These are phyloP conservation scores for Ceratocystis huliohia DNA, from an alignment of 2,329 filamentous ascomycete species.

Conservation along the genomic window DNA sequence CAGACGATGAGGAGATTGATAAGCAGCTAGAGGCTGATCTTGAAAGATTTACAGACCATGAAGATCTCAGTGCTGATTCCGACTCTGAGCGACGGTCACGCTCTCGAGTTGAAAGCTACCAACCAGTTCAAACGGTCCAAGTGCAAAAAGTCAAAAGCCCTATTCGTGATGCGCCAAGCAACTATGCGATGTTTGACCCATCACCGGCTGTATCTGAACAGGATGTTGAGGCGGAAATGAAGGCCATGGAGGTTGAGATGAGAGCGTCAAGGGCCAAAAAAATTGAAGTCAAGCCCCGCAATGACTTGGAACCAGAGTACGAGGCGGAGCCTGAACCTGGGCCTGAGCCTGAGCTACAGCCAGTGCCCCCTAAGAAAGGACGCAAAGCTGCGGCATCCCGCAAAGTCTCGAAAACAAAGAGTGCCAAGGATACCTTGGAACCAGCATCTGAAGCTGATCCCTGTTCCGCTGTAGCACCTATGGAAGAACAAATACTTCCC, in stretches of 20 bases:
- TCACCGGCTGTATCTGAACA: constrained; percentile 35
- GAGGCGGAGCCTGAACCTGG: background rate
- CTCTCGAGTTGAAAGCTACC: constrained; percentile 26
- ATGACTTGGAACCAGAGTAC: background rate
- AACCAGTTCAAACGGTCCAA: background rate
- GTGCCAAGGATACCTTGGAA: constrained; percentile 32
- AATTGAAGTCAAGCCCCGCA: background rate
- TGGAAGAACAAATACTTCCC: background rate
- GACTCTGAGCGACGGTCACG: constrained; percentile 31
- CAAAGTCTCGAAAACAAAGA: constrained; percentile 40
- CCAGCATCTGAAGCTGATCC: constrained; percentile 23
- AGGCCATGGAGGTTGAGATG: constrained; percentile 39
- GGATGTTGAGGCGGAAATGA: constrained; percentile 40
- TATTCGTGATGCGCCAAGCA: constrained; percentile 19
- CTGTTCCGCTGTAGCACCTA: background rate
- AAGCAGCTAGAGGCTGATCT: constrained; percentile 53
- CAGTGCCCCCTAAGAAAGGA: constrained; percentile 41
- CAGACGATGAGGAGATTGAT: constrained; percentile 53
- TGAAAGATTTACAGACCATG: constrained; percentile 43
- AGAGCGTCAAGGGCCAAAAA: constrained; percentile 27
- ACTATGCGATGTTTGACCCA: constrained; percentile 44
- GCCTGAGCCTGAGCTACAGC: constrained; percentile 26
- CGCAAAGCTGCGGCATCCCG: constrained; percentile 37
- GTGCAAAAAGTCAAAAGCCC: background rate
- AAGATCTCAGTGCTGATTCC: constrained; percentile 36